Base-by-base conservation (phyloP, 2,329 filamentous ascomycete species). In the Fusarium sp. region DNA sequence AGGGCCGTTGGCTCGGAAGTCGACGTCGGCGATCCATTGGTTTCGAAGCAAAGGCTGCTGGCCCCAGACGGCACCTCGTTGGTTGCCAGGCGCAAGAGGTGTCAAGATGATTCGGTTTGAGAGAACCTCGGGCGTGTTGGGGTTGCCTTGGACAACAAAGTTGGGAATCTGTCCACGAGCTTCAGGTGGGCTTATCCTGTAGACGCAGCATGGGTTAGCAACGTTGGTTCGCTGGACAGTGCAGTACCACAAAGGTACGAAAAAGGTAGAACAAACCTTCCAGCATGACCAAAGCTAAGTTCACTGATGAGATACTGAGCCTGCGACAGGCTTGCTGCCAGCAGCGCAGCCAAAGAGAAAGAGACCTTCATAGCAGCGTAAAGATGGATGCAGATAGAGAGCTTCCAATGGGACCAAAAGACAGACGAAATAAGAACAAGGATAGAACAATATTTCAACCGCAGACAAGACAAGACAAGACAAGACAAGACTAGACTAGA, bases 81-180 rank as follows among this genome's bases (percentile, higher is more conserved):
- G 91, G 83, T 95, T 95, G 63, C 96, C 96, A 11, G 95, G 94
- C 55, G 91, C 91, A 20, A 95, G 92, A 17, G 96, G 96, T 3
- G 96, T 99, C 65, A 99, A 89, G 81, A 99, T 93, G 68, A 98
- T 81, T 81, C 95, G 94, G 87, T 98, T 96, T 75, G 95, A 97
- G 68, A 98, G 90, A 69, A 92, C 82, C 78, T 92, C 89, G 75
- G 90, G 90, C 41, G 82, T 76, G 71, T 84, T 81, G 35, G 90
- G 89, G 50, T 84, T 85, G 80, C 90, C 90, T 63, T 86, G 83
- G 70, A 90, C 81, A 66, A 83, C 81, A 79, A 89, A 92, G 80
- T 88, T 83, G 69, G 89, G 88, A 56, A 92, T 83, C 62, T 82
- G 81, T 32, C 83, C 82, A 58, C 87, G 78, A 48, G 63, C 83